Base-by-base conservation (phyloP, 2,329 filamentous ascomycete genomes). In the Exophiala sp. region DNA sequence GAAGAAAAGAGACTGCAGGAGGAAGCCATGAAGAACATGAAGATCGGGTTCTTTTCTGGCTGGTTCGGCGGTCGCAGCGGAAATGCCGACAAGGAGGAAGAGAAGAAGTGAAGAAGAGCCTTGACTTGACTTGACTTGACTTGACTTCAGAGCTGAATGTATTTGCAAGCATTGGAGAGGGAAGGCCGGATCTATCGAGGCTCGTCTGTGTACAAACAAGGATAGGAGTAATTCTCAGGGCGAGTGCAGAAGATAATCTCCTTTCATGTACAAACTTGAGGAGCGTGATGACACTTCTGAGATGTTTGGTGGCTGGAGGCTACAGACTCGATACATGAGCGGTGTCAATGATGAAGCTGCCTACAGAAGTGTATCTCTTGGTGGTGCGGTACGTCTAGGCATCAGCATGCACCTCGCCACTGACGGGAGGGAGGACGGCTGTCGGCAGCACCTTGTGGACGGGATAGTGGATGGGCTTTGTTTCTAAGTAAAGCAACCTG, bases 21-120 rank as follows among this genome's bases (percentile, higher is more conserved):
- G 64, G 89, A 95, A 70, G 85, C 85, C 62, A 90, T 95, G 84
- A 86, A 85, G 71, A 88, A 80, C 64, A 95, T 95, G 88, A 93
- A 91, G 79, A 84, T 83, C 22, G 52, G 53, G 24, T 60, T 54
- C 49, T 82, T 93, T 62, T 75, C 77, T 30, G 74, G 80, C 43
- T 72, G 74, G 64, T 74, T 79, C 56, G 73, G 73, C 39, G 65
- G 65, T n/a, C n/a, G n/a, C 43, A 63, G 59, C 32, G 57, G 34
- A 5, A 24, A 58, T 35, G 57, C 14, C n/a, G 14, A 24, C 21
- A 41, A 63, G 51, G 59, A 64, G 56, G 55, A 64, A 58, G 51
- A 54, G 39, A 46, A 57, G 43, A 53, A 53, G 34, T 55, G 57
- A 40, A 55, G 37, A 50, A 29, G 42, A n/a, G 24, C 24, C 10